Evolutionary conservation across 2,329 filamentous ascomycete genomes (phyloP), one percentile per base, ranked within the genome.

Genomic region (Furcasterigmium sp.): DNA sequence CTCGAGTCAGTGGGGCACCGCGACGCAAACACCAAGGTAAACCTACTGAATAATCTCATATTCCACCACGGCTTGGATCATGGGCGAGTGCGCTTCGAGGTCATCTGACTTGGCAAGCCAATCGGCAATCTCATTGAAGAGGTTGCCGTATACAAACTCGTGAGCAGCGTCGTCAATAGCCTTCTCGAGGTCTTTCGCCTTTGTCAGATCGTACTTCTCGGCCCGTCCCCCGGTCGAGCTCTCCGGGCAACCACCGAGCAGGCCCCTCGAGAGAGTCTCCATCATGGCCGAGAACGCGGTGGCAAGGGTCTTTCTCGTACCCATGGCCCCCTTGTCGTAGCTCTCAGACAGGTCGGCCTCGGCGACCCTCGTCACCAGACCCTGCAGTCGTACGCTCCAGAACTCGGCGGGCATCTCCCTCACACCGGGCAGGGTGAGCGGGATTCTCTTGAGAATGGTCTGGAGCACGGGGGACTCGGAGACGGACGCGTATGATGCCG

Each of bases 261-360:
- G 69, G 7, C 83, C 87, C 47, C 85, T 68, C 1, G 78, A 80
- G 11, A 86, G 66, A 56, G 82, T 80, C 62, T 90, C 87, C 42
- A 87, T 70, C 44, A 91, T 61, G 7, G 80, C 78, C 28, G 84
- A 84, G 9, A 82, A 73, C 0, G 83, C 85, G 7, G 87, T 88
- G 1, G 86, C 79, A 39, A 91, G 64, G 17, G 84, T 86, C 65
- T 89, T 90, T 41, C 87, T 73, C 46, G 82, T 81, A 1, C 87
- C 87, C 51, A 91, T 64, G 1, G 80, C 73, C 13, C 84, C 86
- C 61, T 89, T 89, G 59, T 91, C 87, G 55, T 90, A 91, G 58
- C 84, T 89, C 60, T 91, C 87, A 2, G 84, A 89, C 25, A 91
- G 67, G 40, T 87, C 80, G 2, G 80, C 84, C 25, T 81, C 74